These are phyloP conservation scores for Hypsizygus marmoreus DNA, from an alignment of 768 basidiomycete genomes.

Conservation along the genomic window DNA sequence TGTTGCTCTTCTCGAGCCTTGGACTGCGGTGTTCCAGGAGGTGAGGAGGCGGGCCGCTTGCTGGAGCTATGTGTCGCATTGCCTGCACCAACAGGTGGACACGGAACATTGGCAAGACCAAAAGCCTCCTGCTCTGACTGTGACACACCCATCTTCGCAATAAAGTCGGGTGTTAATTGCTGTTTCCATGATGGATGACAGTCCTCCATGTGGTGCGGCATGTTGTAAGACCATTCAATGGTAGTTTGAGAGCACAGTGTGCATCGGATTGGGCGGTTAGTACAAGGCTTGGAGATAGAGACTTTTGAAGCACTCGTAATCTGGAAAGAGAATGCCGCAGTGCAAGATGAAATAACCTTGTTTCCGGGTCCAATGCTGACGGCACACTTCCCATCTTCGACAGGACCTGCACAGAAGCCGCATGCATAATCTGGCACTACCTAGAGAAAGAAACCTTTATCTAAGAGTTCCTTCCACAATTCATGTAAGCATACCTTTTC, in stretches of 20 bases:
- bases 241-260: slow-evolving; percentile 13
- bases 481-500: neutral
- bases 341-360: slow-evolving; percentile 18
- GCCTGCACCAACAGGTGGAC: neutral
- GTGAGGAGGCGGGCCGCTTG: neutral
- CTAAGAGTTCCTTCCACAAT: no score
- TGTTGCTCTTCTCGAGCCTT: neutral
- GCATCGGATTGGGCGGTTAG: slow-evolving; percentile 28
- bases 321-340: slow-evolving; percentile 8
- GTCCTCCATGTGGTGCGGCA: slow-evolving; percentile 20
- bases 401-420: neutral
- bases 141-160: no score
- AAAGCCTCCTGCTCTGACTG: no score
- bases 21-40: neutral
- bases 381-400: slow-evolving; percentile 9
- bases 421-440: no score
- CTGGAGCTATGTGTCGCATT: neutral
- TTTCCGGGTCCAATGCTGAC: slow-evolving; percentile 19
- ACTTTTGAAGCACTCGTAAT: slow-evolving; percentile 13
- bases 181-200: slow-evolving; percentile 19
- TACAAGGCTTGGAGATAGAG: slow-evolving; percentile 19
- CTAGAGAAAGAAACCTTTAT: no score
- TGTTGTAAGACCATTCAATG: slow-evolving; percentile 31
- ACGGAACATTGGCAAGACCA: no score
- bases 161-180: neutral